A percentile compares a stretch with the other conserved stretches of the same genome.
Evolutionary conservation across 2,329 filamentous ascomycete species (phyloP).

Genomic region (Stagonosporopsis rhizophila): DNA sequence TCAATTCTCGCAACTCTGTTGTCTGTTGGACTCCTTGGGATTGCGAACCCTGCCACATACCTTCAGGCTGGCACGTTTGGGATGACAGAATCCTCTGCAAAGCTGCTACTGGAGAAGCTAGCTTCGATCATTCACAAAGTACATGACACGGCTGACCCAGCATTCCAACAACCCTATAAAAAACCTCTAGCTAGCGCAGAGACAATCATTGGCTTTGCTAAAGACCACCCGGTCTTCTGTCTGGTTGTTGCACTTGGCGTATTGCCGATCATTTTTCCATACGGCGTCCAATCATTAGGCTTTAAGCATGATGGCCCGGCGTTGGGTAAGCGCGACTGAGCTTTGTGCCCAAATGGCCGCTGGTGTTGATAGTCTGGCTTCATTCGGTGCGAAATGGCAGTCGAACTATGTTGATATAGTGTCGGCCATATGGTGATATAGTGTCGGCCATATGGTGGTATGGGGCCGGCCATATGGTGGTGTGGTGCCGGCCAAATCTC

Average conservation of each 20-base stretch:
- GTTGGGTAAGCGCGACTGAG: constrained; percentile 28
- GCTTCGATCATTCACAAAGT: neutral
- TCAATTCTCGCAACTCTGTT: neutral
- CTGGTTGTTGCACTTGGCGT: constrained; percentile 41
- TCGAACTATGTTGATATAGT: constrained; percentile 48
- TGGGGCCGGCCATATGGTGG: constrained; percentile 49
- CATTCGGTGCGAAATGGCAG: constrained; percentile 52
- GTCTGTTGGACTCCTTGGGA: neutral
- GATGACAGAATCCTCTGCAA: neutral
- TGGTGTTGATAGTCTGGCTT: constrained; percentile 13
- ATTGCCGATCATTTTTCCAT: constrained; percentile 33
- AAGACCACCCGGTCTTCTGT: constrained; percentile 36
- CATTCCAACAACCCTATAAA: constrained; percentile 30
- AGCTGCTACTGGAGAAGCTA: neutral
- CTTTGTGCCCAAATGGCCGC: neutral
- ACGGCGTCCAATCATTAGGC: constrained; percentile 36
- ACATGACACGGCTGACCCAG: constrained; percentile 25
- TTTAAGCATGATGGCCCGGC: constrained; percentile 38
- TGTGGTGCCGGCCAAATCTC: constrained; percentile 48
- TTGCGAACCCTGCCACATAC: neutral
- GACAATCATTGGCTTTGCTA: constrained; percentile 31
- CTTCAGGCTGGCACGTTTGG: neutral
- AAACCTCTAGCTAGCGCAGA: constrained; percentile 27
- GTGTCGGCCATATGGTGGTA: constrained; percentile 49
- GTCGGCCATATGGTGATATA: constrained; percentile 45